phyloP scores from a whole-genome alignment of 2,329 filamentous ascomycete genomes.

The Apiospora saccharicola region DNA sequence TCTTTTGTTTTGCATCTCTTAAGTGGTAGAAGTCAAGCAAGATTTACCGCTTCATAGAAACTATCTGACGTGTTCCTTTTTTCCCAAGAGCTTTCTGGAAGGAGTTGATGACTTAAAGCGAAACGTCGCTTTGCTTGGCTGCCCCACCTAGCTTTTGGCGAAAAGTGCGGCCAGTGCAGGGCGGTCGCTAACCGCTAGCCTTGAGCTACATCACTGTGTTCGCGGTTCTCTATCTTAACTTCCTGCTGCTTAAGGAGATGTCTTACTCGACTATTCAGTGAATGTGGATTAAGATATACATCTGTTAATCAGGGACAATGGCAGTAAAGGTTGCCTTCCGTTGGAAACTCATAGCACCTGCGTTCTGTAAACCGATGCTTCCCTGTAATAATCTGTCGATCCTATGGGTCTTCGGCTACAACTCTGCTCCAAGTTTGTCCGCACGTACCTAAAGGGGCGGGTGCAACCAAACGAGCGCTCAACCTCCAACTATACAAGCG shows the following conservation, averaged over 20 bases:
- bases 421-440: no score
- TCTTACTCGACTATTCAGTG: no score
- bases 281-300: no score
- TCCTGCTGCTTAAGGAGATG: not conserved
- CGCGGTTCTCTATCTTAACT: not conserved
- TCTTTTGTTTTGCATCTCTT: not conserved
- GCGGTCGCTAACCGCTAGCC: no score
- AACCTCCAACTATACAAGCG: no score
- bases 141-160: not conserved
- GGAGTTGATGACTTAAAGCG: not conserved
- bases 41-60: not conserved
- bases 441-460: no score
- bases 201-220: not conserved
- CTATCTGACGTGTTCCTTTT: not conserved
- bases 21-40: not conserved
- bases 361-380: no score
- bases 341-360: no score
- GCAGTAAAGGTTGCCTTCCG: no score
- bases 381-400: no score
- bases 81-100: not conserved
- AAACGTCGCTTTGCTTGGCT: not conserved
- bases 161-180: not conserved
- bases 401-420: no score
- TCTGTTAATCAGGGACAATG: not conserved
- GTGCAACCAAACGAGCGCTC: no score